Evolutionary conservation across 805 yeast species (phyloP).

Genomic region (Metschnikowia vanudenii): DNA sequence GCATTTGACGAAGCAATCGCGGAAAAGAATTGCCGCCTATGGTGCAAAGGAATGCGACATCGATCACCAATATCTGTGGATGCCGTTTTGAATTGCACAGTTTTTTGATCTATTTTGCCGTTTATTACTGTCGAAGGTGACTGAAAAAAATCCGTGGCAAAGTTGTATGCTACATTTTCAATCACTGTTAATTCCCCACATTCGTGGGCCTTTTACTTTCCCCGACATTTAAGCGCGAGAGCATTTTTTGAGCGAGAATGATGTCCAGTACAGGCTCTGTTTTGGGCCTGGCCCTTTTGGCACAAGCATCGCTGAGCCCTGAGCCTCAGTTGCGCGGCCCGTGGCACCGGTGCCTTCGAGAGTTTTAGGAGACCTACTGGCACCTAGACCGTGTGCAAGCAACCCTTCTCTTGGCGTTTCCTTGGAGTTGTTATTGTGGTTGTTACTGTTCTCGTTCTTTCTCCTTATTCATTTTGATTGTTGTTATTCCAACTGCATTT

Average conservation of each 20-base stretch:
- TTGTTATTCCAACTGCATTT: background rate
- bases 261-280: conserved; percentile 6
- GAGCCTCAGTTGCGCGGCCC: conserved; percentile 1
- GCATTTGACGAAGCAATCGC: background rate
- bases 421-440: background rate
- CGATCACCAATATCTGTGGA: background rate
- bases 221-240: background rate
- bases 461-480: too few relatives aligned
- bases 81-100: too few relatives aligned
- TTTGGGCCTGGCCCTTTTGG: conserved; percentile 7
- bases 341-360: conserved; percentile 1
- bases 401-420: background rate
- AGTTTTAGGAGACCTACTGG: background rate
- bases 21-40: background rate
- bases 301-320: conserved; percentile 7
- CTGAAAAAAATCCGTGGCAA: too few relatives aligned
- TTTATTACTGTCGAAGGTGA: background rate
- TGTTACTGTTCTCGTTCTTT: background rate
- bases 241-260: conserved; percentile 1
- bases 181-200: background rate
- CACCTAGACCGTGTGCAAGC: background rate
- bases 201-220: too few relatives aligned
- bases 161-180: too few relatives aligned
- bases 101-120: too few relatives aligned
- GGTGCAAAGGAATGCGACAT: background rate